Conservation (phyloP, 345 rosid genomes). For the Aquilaria malaccensis region DNA sequence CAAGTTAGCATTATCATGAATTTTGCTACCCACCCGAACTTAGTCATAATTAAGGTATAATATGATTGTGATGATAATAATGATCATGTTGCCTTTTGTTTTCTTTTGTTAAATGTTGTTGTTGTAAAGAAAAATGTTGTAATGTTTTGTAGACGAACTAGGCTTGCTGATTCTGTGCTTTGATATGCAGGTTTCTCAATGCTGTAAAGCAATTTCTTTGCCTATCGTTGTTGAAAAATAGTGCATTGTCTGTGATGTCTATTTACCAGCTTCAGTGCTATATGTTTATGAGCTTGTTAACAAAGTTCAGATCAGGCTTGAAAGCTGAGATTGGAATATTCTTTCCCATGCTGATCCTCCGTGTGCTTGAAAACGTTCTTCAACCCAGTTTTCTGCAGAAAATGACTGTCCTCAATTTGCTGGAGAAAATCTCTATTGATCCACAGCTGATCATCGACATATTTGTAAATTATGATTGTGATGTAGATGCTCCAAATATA, state of each 20-base stretch:
- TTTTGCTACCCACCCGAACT: too few relatives aligned
- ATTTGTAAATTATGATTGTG: slow-evolving; percentile 95
- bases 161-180: neutral
- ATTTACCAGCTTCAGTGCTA: slow-evolving; percentile 95
- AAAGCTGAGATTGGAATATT: slow-evolving; percentile 92
- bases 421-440: slow-evolving; percentile 78
- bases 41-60: too few relatives aligned
- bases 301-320: slow-evolving; percentile 78
- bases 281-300: slow-evolving; percentile 64
- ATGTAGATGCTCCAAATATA: slow-evolving; percentile 89
- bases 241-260: slow-evolving; percentile 90
- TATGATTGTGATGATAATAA: too few relatives aligned
- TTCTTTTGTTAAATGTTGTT: too few relatives aligned
- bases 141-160: too few relatives aligned
- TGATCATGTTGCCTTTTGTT: neutral
- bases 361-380: slow-evolving; percentile 92
- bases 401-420: slow-evolving; percentile 80
- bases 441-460: slow-evolving; percentile 75
- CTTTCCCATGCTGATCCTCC: slow-evolving; percentile 91
- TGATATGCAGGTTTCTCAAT: slow-evolving; percentile 69
- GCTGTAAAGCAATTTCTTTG: slow-evolving; percentile 84
- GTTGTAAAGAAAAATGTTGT: too few relatives aligned
- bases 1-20: too few relatives aligned
- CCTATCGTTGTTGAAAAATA: slow-evolving; percentile 87
- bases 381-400: slow-evolving; percentile 98